Percentiles rank a stretch among this genome's conserved stretches.
Conservation (phyloP, 1,284 basidiomycete species). For the Flammula alnicola region DNA sequence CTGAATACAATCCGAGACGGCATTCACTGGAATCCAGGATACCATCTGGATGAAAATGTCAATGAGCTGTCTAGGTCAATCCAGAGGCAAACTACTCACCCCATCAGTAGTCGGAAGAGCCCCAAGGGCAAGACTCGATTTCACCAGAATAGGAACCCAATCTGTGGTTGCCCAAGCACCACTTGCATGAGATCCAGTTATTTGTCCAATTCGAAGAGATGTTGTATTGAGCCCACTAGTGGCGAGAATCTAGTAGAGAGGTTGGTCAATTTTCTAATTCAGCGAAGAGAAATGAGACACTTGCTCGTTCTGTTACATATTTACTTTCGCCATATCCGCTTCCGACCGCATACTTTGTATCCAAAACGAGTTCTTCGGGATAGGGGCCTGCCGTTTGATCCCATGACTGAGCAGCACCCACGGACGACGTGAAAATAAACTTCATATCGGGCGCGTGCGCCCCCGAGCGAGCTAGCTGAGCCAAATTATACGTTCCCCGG, state of each 20-base stretch:
- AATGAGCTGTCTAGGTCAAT: background rate
- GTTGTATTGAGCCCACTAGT: too few species aligned
- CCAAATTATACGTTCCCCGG: conserved; percentile 29
- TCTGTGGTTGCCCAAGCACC: too few species aligned
- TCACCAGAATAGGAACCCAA: too few species aligned
- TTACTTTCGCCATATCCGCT: too few species aligned
- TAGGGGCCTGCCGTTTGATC: conserved; percentile 20
- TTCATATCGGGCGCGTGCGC: background rate
- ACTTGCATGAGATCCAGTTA: too few species aligned
- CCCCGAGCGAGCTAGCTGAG: conserved; percentile 1
- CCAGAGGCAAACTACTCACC: background rate
- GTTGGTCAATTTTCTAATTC: too few species aligned
- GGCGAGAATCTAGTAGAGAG: too few species aligned
- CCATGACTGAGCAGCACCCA: conserved; percentile 37
- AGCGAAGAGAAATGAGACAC: too few species aligned
- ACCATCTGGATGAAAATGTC: background rate
- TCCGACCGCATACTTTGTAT: too few species aligned
- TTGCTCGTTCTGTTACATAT: background rate
- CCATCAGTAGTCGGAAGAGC: background rate
- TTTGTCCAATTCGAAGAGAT: too few species aligned
- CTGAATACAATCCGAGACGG: background rate
- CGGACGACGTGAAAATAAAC: conserved; percentile 30
- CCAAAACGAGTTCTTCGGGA: conserved; percentile 26
- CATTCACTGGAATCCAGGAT: background rate
- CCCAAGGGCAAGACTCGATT: background rate